A percentile compares a stretch with the other conserved stretches of the same genome.
Conservation (phyloP, 306 rosid genomes). For the Biancaea sappan region DNA sequence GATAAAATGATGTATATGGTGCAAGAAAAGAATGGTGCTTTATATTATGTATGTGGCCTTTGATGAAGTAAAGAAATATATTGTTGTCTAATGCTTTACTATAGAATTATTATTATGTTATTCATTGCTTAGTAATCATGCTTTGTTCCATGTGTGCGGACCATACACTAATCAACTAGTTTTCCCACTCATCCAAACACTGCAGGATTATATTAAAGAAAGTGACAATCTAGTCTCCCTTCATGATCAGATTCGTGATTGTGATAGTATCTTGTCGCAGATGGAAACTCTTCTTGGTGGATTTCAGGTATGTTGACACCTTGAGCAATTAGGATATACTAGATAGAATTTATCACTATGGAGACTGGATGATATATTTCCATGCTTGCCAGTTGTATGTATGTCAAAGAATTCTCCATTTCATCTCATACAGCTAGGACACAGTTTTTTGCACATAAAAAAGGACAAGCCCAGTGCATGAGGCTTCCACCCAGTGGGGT, state of each 20-base stretch:
- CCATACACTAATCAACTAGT: neutral
- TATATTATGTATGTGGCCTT: neutral
- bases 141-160: conserved; percentile 19
- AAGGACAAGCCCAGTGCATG: no score
- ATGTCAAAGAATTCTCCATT: conserved; percentile 4
- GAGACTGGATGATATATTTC: neutral
- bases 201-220: conserved; percentile 91
- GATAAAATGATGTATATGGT: neutral
- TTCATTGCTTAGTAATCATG: neutral
- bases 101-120: conserved; percentile 13
- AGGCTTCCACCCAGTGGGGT: no score
- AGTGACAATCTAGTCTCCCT: conserved; percentile 97
- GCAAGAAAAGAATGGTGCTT: neutral
- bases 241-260: conserved; percentile 95
- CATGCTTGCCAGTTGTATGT: neutral
- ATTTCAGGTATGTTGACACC: conserved; percentile 73
- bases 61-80: conserved; percentile 9
- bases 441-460: neutral
- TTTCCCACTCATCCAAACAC: conserved; percentile 22
- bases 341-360: conserved; percentile 10
- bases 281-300: conserved; percentile 98
- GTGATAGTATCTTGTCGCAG: conserved; percentile 93
- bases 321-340: conserved; percentile 26
- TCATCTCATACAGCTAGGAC: neutral
- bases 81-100: neutral